Evolutionary conservation across 1,284 basidiomycete genomes (phyloP), one percentile per base, ranked within the genome.

Genomic region (Ganoderma sp.): DNA sequence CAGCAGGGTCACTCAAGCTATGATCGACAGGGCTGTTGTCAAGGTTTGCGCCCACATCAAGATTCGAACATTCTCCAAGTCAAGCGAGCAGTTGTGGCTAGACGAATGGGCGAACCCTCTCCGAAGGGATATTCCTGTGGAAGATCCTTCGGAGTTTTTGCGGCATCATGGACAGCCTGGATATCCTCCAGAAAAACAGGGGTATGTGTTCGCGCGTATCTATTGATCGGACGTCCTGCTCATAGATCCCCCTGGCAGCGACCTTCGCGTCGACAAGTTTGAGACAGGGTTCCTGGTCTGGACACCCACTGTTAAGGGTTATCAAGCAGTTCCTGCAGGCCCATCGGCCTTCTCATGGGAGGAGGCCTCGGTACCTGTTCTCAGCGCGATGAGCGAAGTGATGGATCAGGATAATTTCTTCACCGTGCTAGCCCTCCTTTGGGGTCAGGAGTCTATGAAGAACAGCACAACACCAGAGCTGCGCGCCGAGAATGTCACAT

Each of bases 211-310:
- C 19, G 25, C n/a, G 12, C 12, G 14, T 56, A 9, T 22, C n/a
- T 1, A 32, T 25, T 52, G 41, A 32, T 39, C 8, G 32, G n/a
- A 52, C 41, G 25, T 28, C 39, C 10, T 19, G n/a, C 37, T 56
- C 14, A 52, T 19, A 41, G 19, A 50, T 41, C 52, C 42, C 34
- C 43, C 54, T 39, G 61, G 42, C 68, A 86, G 83, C 37, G 81
- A 84, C 50, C 78, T 83, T 60, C 90, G 90, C 72, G 81, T 93
- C 10, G 97, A 99, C 82, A 94, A 96, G 77, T 82, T 92, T 28
- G 81, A 84, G 60, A 93, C 92, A 1, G 97, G 97, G 1, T 98
- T 97, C 85, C 81, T 99, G 63, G 84, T 90, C 0, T 98, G 97
- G 96, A 84, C 88, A 43, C 81, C 88, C 60, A 84, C 83, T 48